phyloP scores from a whole-genome alignment of 2,329 filamentous ascomycete species.

The Arthrinium puccinioides region DNA sequence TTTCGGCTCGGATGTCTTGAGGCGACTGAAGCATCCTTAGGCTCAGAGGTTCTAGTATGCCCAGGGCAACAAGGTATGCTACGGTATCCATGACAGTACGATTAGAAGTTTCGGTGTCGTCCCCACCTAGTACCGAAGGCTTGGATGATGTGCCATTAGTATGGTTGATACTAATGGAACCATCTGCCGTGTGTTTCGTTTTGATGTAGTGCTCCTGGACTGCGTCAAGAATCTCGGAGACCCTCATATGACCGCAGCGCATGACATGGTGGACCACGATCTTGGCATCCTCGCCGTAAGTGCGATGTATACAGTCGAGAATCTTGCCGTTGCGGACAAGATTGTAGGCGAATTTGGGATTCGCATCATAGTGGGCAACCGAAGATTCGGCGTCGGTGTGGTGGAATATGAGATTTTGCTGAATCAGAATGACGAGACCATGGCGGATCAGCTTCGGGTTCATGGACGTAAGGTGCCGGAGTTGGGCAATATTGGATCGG shows the following conservation, averaged over 20 bases:
- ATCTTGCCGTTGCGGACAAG: constrained; percentile 78
- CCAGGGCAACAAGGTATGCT: constrained; percentile 51
- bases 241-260: constrained; percentile 67
- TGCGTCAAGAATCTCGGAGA: constrained; percentile 56
- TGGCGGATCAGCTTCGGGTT: constrained; percentile 69
- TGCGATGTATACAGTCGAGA: constrained; percentile 63
- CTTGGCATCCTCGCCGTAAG: constrained; percentile 68
- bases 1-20: constrained; percentile 51
- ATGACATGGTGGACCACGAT: constrained; percentile 70
- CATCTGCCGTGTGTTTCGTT: constrained; percentile 18
- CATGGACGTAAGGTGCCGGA: constrained; percentile 67
- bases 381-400: constrained; percentile 55
- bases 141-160: constrained; percentile 31
- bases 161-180: constrained; percentile 26
- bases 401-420: constrained; percentile 80
- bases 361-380: constrained; percentile 74
- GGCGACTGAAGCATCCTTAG: constrained; percentile 51
- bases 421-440: constrained; percentile 76
- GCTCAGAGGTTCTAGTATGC: constrained; percentile 60
- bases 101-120: not conserved
- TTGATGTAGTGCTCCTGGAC: constrained; percentile 25
- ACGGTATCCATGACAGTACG: constrained; percentile 41
- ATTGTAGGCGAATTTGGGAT: constrained; percentile 72
- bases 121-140: too few relatives aligned
- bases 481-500: constrained; percentile 61